Base-by-base conservation (phyloP, 371 early-diverging fungal genomes). In the Furculomyces boomerangus region DNA sequence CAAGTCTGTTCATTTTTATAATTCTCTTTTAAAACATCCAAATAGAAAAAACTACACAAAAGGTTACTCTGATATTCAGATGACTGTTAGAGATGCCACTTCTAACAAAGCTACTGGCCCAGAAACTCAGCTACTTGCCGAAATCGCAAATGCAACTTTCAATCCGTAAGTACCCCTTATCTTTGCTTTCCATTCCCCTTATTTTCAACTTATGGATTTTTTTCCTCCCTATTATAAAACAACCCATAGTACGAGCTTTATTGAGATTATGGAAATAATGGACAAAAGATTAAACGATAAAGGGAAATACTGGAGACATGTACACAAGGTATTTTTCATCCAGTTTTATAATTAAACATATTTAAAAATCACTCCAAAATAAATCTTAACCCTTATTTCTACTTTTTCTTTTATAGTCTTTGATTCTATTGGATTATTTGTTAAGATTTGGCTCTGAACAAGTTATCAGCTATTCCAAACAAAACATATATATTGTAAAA, bases 301-400 rank as follows among this genome's bases (percentile, higher is more conserved):
- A 57, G 98, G 98, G 18, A 92, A 90, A 71, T 84, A 93, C 73
- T 97, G 98, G 98, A 75, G 95, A 45, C 98, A 97, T 67, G 95
- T 97, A 20, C 93, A 84, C 70, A 97, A 96, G 78, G 91, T 82
- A 71, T 16, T 8, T 43, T 43, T 10, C 37, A 5, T 5, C 18
- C 53, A 27, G 2, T 55, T 53, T 25, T 35, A 52, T 28, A 18
- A 44, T 45, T 57, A n/a, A 51, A 29, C 53, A 28, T 40, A 28
- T 14, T 56, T 26, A 50, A 31, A 29, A 26, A 13, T 28, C 20
- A n/a, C 22, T 8, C 22, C 5, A 7, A 13, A n/a, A 43, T 43
- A n/a, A 5, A n/a, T 43, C 22, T 43, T n/a, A 43, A 5, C 22
- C 22, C 20, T 43, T 16, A 10, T 35, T 35, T 10, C 35, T 35